Percentiles rank a stretch among this genome's conserved stretches.
phyloP scores from a whole-genome alignment of 139 green algal species.

The Spirogloea muscicola region DNA sequence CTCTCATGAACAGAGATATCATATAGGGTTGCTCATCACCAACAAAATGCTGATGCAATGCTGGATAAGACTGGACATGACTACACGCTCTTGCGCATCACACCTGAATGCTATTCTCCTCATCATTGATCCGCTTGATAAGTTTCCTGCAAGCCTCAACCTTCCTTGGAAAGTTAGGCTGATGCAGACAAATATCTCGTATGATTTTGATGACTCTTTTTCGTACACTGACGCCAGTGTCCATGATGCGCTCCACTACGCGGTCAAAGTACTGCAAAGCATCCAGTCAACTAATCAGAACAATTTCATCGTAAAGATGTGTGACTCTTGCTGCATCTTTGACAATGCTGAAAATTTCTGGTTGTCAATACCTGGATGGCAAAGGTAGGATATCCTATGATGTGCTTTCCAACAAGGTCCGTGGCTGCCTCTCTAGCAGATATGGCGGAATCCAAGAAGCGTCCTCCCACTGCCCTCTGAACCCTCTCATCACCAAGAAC shows the following conservation, averaged over 20 bases:
- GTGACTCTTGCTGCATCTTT: too few relatives aligned
- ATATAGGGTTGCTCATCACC: too few relatives aligned
- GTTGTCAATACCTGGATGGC: conserved; percentile 55
- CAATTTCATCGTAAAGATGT: too few relatives aligned
- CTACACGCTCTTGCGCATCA: too few relatives aligned
- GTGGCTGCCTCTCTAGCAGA: conserved; percentile 79
- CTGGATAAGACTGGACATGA: too few relatives aligned
- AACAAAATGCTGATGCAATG: too few relatives aligned
- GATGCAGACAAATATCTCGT: conserved; percentile 70
- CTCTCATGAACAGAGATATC: too few relatives aligned
- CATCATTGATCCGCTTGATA: conserved; percentile 35
- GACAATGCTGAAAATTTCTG: too few relatives aligned
- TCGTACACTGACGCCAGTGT: conserved; percentile 71
- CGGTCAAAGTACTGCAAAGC: conserved; percentile 65
- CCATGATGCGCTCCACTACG: conserved; percentile 54
- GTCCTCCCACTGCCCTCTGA: conserved; percentile 55
- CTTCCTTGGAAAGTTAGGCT: conserved; percentile 47
- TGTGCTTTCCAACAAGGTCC: conserved; percentile 73
- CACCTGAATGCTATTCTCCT: conserved; percentile 42
- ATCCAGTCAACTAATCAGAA: background rate
- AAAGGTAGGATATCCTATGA: conserved; percentile 55
- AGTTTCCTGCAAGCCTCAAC: conserved; percentile 32
- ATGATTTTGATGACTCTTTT: conserved; percentile 77
- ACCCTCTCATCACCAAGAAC: conserved; percentile 60
- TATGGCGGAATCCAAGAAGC: conserved; percentile 73